Base-by-base conservation (phyloP, 148 eudicot genomes). In the Heliamphora exappendiculata region DNA sequence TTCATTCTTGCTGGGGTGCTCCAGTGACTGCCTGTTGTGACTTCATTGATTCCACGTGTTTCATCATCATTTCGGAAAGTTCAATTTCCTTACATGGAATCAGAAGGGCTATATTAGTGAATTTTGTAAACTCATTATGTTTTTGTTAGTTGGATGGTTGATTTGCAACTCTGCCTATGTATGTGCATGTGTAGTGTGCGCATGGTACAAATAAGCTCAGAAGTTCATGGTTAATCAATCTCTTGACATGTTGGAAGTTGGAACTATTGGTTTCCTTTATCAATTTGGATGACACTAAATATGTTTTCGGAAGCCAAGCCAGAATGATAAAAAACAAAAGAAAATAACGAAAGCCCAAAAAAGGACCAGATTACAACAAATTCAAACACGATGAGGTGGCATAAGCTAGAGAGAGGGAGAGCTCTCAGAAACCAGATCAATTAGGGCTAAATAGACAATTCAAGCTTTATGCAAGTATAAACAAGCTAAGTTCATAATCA, bases 21-120 rank as follows among this genome's bases (percentile, higher is more conserved):
- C 82, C 78, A 20, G 66, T 79, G 74, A 71, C 59, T 60, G 83
- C 47, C 76, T 78, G 72, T 78, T 85, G 88, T 83, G 75, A 75
- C 62, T 44, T 83, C 67, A 78, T 54, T 67, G 68, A 33, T 74
- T 42, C 68, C 29, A 36, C 53, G 9, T 47, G 37, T 49, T 47
- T 68, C 34, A 70, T 70, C 58, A 19, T 45, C 37, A 16, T 70
- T 29, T 16, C 28, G 73, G 22, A 7, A 57, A 49, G 37, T 49
- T 70, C 58, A 29, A 70, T 60, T 49, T 50, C 16, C 58, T 50
- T 7, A 5, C 28, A 17, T 45, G 3, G 36, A 68, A 28, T 68
- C 12, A 1, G 16, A 2, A 13, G n/a, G 55, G 42, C 13, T 44
- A n/a, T 34, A 7, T 5, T 33, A 8, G 67, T 62, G 67, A 39